Conservation (phyloP, 179 eudicot genomes). For the Spergularia azorica region DNA sequence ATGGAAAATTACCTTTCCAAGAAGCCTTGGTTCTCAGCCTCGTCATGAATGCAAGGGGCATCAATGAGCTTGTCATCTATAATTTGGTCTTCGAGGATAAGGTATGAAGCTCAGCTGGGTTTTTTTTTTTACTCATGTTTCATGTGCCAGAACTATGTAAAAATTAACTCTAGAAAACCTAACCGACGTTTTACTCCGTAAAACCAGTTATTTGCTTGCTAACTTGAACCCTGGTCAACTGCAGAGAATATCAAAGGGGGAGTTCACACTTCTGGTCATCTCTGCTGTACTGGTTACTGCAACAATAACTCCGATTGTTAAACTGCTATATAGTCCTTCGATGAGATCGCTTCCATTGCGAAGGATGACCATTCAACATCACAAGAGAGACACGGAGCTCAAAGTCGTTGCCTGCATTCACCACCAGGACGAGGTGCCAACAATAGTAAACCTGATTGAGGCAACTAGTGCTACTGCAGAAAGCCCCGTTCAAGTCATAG, state of each 20-base stretch:
- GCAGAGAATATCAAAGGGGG: constrained; percentile 47
- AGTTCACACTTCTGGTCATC: constrained; percentile 49
- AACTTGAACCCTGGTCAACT: constrained; percentile 7
- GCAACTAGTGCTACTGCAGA: constrained; percentile 46
- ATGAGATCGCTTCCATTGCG: constrained; percentile 21
- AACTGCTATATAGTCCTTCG: constrained; percentile 44
- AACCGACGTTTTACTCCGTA: too few relatives aligned
- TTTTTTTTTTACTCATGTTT: neutral
- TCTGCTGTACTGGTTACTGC: constrained; percentile 41
- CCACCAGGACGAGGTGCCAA: constrained; percentile 50
- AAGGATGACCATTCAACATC: constrained; percentile 57
- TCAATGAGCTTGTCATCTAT: constrained; percentile 51
- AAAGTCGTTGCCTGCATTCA: constrained; percentile 51
- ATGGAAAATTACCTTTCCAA: constrained; percentile 28
- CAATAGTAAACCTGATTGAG: constrained; percentile 56
- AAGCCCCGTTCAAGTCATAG: constrained; percentile 49
- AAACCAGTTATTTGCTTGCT: neutral
- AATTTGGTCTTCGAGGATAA: constrained; percentile 40
- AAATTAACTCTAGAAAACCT: too few relatives aligned
- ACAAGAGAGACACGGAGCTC: constrained; percentile 54
- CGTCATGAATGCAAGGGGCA: constrained; percentile 59
- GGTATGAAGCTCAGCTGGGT: constrained; percentile 30
- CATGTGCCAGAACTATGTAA: too few relatives aligned
- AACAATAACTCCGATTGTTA: constrained; percentile 45
- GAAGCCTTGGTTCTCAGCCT: constrained; percentile 61